These are phyloP conservation scores for Trametes gibbosa DNA, from an alignment of 768 basidiomycete species.

Conservation along the genomic window DNA sequence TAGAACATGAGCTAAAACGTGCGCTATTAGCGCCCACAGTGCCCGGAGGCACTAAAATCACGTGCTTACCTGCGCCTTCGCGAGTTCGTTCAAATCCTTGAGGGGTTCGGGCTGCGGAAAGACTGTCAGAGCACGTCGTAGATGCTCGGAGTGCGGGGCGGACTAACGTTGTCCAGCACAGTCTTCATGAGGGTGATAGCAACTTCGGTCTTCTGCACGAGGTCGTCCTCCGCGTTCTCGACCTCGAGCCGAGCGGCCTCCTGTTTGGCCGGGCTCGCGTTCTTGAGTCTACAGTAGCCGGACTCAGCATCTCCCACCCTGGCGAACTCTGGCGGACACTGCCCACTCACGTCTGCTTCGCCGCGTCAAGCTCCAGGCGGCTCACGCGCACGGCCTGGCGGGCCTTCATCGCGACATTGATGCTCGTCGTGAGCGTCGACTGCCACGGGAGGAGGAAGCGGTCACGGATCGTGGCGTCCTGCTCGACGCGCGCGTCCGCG, in stretches of 20 bases:
- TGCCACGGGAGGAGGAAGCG: constrained; percentile 84
- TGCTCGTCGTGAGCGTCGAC: constrained; percentile 76
- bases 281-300: constrained; percentile 63
- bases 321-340: neutral
- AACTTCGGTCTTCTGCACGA: constrained; percentile 97
- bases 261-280: constrained; percentile 67
- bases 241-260: constrained; percentile 92
- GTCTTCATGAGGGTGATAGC: constrained; percentile 97
- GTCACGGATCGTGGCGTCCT: constrained; percentile 67
- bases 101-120: constrained; percentile 87
- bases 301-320: neutral
- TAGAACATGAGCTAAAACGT: constrained; percentile 63
- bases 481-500: constrained; percentile 72
- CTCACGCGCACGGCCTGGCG: constrained; percentile 77
- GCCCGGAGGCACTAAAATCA: neutral
- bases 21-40: neutral
- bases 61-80: constrained; percentile 73
- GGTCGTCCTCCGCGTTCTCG: constrained; percentile 92
- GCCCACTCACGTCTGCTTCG: constrained; percentile 73
- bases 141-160: neutral
- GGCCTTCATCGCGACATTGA: constrained; percentile 91
- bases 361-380: constrained; percentile 85
- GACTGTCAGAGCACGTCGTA: neutral
- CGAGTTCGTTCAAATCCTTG: constrained; percentile 89
- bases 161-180: constrained; percentile 92